Conservation (phyloP, 1,284 basidiomycete species). For the Leucoagaricus sp. region DNA sequence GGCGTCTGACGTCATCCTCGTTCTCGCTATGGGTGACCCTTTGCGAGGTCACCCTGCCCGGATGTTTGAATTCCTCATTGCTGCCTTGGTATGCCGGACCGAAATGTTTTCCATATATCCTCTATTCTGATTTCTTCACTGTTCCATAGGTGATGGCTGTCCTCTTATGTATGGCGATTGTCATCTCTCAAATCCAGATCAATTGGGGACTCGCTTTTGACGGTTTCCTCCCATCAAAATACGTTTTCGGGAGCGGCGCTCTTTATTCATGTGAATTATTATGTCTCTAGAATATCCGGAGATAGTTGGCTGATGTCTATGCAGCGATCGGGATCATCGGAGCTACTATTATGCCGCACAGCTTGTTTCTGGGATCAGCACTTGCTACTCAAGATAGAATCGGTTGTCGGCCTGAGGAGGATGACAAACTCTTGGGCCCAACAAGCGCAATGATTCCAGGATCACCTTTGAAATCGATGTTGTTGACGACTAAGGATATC, state of each 20-base stretch:
- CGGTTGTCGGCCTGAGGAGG: conserved; percentile 25
- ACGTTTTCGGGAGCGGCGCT: conserved; percentile 61
- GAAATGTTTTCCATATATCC: background rate
- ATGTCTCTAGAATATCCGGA: background rate
- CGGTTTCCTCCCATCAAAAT: conserved; percentile 83
- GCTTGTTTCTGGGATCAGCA: conserved; percentile 86
- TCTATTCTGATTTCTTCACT: background rate
- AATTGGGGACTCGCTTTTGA: conserved; percentile 80
- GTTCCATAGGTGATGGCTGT: conserved; percentile 70
- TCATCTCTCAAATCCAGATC: conserved; percentile 76
- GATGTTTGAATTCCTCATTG: conserved; percentile 83
- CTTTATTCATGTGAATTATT: conserved; percentile 74
- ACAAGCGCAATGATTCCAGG: conserved; percentile 18
- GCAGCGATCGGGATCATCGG: conserved; percentile 82
- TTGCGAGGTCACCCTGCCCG: conserved; percentile 58
- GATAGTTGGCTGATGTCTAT: conserved; percentile 1
- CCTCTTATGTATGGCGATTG: conserved; percentile 79
- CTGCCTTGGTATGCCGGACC: conserved; percentile 55
- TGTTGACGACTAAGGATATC: conserved; percentile 20
- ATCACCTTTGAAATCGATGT: conserved; percentile 18
- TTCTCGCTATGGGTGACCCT: conserved; percentile 66
- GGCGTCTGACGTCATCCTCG: conserved; percentile 79
- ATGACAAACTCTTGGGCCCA: conserved; percentile 15
- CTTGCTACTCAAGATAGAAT: conserved; percentile 81
- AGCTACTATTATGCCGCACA: conserved; percentile 91